Base-by-base conservation (phyloP, 225 moss, liverwort and hornwort genomes). In the Bryoerythrophyllum caledonicum region DNA sequence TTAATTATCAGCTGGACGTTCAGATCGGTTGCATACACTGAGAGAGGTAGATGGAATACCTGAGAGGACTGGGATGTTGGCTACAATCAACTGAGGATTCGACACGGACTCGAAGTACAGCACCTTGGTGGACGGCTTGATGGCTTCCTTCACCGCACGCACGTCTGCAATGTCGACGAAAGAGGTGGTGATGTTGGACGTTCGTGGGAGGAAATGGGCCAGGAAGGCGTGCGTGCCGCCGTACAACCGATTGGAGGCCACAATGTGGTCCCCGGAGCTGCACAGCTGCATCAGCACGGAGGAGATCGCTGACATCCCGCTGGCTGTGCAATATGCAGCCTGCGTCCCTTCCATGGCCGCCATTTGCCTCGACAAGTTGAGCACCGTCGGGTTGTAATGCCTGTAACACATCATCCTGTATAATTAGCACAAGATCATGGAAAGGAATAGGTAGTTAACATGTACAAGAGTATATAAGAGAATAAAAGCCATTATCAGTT, bases 271-370 rank as follows among this genome's bases (percentile, higher is more conserved):
- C 54, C 90, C 87, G 25, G 87, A 85, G 81, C 73, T 85, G 87
- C 90, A 90, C 60, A 87, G 56, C 73, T 90, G 90, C 85, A 87
- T 83, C 19, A 90, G 52, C 57, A 83, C 87, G 25, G 80, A 78
- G 15, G 90, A 79, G 65, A 87, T 87, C 8, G 90, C 90, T 24
- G 90, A 87, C 90, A 90, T 90, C 60, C 90, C 90, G 72, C 90
- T 90, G 12, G 90, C 81, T 21, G 90, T 87, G 74, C 90, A 90
- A 58, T 90, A 90, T 1, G 90, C 90, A n/a, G 87, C 82, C 69
- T 90, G 76, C 27, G 87, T 90, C 46, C 90, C 90, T 73, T 90
- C 90, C 85, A 90, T 83, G 10, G 90, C 90, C 65, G 90, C 87
- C 87, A 90, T 90, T 65, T 90, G 90, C 60, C 90, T 80, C 2